Percentiles rank a stretch among this genome's conserved stretches.
Evolutionary conservation across 495 filamentous ascomycete species (phyloP).

Genomic region (Aspergillus ellipticus): DNA sequence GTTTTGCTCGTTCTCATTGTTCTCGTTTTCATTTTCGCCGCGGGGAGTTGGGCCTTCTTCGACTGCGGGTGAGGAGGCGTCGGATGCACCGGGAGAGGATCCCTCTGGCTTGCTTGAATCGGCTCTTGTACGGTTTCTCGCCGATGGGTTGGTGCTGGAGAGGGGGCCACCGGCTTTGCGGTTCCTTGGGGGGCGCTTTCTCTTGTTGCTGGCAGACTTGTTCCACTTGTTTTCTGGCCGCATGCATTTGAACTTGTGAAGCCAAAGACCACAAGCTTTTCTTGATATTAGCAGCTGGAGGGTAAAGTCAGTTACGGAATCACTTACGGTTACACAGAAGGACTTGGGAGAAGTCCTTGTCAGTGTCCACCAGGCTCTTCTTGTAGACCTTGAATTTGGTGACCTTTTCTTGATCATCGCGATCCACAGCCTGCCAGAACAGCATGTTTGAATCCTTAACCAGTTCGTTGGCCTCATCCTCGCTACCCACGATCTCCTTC

Average conservation of each 20-base stretch:
- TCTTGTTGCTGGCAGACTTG: constrained; percentile 45
- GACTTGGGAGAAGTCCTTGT: constrained; percentile 62
- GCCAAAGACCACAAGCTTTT: constrained; percentile 85
- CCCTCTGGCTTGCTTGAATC: constrained; percentile 26
- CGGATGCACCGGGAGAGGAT: constrained; percentile 42
- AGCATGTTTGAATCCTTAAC: constrained; percentile 62
- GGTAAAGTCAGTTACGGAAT: constrained; percentile 1
- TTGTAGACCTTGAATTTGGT: constrained; percentile 69
- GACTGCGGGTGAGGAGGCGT: constrained; percentile 38
- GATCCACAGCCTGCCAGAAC: constrained; percentile 59
- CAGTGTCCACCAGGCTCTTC: constrained; percentile 65
- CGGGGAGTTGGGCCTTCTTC: constrained; percentile 38
- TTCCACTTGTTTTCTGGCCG: constrained; percentile 82
- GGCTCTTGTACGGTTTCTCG: constrained; percentile 30
- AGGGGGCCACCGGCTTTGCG: constrained; percentile 34
- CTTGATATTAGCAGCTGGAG: constrained; percentile 21
- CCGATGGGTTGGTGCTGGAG: constrained; percentile 20
- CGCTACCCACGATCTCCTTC: constrained; percentile 59
- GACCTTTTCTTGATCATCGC: constrained; percentile 54
- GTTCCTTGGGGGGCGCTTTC: constrained; percentile 37
- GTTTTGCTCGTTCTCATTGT: constrained; percentile 20
- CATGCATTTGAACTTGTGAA: constrained; percentile 80
- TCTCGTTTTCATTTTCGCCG: constrained; percentile 14
- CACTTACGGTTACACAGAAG: constrained; percentile 84
- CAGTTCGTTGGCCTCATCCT: constrained; percentile 60